Evolutionary conservation across 106 monocot species (phyloP).

Genomic region (Dendrobium officinale): DNA sequence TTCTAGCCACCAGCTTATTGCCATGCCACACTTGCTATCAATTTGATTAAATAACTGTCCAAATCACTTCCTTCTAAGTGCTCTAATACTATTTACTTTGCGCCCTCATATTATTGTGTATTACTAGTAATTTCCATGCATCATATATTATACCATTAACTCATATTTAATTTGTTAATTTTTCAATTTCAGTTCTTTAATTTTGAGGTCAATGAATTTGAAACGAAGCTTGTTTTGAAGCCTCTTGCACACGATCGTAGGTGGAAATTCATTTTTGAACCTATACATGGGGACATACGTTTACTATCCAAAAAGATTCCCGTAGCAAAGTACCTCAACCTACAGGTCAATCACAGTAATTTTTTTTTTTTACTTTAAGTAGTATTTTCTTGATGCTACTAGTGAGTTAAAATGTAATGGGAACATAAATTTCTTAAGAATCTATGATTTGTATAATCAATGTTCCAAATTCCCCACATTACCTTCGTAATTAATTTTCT

Average conservation of each 20-base stretch:
- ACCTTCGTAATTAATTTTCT: not conserved
- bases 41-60: not conserved
- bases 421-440: not conserved
- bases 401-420: not conserved
- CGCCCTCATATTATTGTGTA: not conserved
- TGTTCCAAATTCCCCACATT: not conserved
- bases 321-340: conserved; percentile 66
- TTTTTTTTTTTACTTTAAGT: not conserved
- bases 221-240: conserved; percentile 81
- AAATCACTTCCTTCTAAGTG: not conserved
- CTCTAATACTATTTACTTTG: not conserved
- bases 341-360: conserved; percentile 56
- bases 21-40: not conserved
- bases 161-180: not conserved
- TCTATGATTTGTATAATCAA: not conserved
- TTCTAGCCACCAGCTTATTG: not conserved
- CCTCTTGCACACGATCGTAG: conserved; percentile 57
- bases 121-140: not conserved
- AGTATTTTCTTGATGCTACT: not conserved
- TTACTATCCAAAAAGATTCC: conserved; percentile 90
- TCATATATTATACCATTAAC: not conserved
- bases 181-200: conserved; percentile 70
- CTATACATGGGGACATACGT: conserved; percentile 66
- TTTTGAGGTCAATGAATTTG: conserved; percentile 59
- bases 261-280: conserved; percentile 85